Percentiles rank a stretch among this genome's conserved stretches.
phyloP scores from a whole-genome alignment of 345 rosid species.

The Hibiscus tridactylites region DNA sequence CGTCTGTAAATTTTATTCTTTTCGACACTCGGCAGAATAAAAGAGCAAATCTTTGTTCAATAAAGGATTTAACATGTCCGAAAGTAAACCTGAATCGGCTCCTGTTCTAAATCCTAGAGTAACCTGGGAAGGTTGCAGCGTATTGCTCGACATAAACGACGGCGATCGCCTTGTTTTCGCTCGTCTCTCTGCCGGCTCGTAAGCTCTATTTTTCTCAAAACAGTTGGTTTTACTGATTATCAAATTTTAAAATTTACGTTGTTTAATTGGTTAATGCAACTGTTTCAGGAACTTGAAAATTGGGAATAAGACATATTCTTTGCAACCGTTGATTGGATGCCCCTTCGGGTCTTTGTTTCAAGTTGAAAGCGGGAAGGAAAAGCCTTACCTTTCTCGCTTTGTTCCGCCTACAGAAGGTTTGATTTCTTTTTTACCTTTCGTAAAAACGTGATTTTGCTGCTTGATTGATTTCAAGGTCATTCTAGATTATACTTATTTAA shows the following conservation, averaged over 20 bases:
- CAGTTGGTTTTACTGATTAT: background rate
- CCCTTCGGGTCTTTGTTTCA: conserved; percentile 80
- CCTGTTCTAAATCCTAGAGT: conserved; percentile 36
- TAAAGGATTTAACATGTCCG: conserved; percentile 12
- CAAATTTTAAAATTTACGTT: background rate
- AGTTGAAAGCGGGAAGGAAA: conserved; percentile 57
- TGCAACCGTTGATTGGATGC: conserved; percentile 73
- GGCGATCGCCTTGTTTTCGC: conserved; percentile 94
- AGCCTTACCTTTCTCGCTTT: conserved; percentile 45
- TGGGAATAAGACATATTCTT: conserved; percentile 54
- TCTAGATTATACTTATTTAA: background rate
- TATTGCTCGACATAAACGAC: conserved; percentile 87
- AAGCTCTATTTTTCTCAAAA: conserved; percentile 15
- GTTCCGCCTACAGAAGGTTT: conserved; percentile 48
- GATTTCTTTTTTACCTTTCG: background rate
- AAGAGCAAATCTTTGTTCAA: background rate
- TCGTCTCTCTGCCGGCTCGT: conserved; percentile 79
- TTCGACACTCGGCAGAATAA: background rate
- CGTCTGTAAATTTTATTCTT: background rate
- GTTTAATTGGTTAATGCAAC: background rate
- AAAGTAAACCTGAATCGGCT: conserved; percentile 4
- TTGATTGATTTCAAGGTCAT: background rate
- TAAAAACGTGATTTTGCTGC: background rate
- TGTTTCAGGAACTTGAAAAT: conserved; percentile 54
- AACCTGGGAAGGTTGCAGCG: conserved; percentile 89